Conservation (phyloP, 257 asterid species). For the Solanum commersonii region DNA sequence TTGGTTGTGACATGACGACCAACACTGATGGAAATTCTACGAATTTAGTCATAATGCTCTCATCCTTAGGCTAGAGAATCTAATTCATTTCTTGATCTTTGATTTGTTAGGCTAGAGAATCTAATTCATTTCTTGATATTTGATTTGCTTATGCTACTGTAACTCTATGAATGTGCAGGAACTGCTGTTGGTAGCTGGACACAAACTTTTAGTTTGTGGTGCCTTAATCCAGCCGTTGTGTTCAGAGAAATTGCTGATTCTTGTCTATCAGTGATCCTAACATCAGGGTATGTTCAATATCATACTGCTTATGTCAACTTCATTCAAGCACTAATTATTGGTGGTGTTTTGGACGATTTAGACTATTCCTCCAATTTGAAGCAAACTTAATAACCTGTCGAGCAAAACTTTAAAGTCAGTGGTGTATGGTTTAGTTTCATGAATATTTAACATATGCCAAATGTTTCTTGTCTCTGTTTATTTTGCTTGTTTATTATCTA, state of each 20-base stretch:
- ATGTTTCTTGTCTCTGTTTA: background rate
- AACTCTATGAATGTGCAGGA: constrained; percentile 9
- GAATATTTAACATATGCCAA: background rate
- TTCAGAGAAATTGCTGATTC: constrained; percentile 71
- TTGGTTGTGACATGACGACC: background rate
- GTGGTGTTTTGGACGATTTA: background rate
- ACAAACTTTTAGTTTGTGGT: constrained; percentile 67
- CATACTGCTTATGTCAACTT: background rate
- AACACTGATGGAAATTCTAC: background rate
- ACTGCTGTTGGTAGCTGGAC: constrained; percentile 47
- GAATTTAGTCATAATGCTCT: background rate
- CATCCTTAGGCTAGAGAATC: background rate
- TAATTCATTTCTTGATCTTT: constrained; percentile 9
- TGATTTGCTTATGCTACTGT: constrained; percentile 4
- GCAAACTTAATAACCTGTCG: background rate
- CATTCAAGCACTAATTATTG: background rate
- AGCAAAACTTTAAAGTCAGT: background rate
- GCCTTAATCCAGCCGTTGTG: constrained; percentile 93
- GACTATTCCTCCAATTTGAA: background rate
- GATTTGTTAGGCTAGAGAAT: background rate
- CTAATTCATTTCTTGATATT: constrained; percentile 7
- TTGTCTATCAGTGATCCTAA: constrained; percentile 86
- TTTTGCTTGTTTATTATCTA: background rate
- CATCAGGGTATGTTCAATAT: constrained; percentile 73
- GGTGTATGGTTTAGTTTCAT: background rate